Conservation (phyloP, 2,329 filamentous ascomycete species). For the Fusarium citri region DNA sequence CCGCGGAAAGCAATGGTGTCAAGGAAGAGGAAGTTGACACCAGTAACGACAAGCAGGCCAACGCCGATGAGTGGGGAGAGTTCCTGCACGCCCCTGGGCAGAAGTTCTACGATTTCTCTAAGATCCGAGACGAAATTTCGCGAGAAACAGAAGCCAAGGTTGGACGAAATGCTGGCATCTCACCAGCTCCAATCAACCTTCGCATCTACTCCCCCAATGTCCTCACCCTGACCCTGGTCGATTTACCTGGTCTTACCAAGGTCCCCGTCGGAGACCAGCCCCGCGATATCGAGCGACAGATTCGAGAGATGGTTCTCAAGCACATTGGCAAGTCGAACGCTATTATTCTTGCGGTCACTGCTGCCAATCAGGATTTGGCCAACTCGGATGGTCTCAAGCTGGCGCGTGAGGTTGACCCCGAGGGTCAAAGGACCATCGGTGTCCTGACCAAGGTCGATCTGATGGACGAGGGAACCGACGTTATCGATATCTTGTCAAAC, state of each 20-base stretch:
- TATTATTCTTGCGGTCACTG: slow-evolving; percentile 95
- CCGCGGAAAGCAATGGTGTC: slow-evolving; percentile 79
- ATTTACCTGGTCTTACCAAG: slow-evolving; percentile 95
- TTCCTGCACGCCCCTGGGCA: slow-evolving; percentile 97
- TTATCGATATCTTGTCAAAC: slow-evolving; percentile 97
- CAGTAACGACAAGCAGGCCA: slow-evolving; percentile 86
- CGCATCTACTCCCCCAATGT: slow-evolving; percentile 99
- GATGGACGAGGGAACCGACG: slow-evolving; percentile 98
- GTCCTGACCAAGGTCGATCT: slow-evolving; percentile 98
- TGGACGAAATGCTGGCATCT: slow-evolving; percentile 95
- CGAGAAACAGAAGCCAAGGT: slow-evolving; percentile 97
- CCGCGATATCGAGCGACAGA: slow-evolving; percentile 95
- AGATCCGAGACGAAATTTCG: slow-evolving; percentile 97
- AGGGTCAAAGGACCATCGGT: slow-evolving; percentile 97
- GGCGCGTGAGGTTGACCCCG: slow-evolving; percentile 94
- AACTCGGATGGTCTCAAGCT: slow-evolving; percentile 98
- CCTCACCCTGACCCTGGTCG: slow-evolving; percentile 93
- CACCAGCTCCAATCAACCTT: slow-evolving; percentile 95
- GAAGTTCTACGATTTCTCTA: slow-evolving; percentile 98
- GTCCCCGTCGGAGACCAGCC: slow-evolving; percentile 97
- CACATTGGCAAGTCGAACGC: slow-evolving; percentile 99
- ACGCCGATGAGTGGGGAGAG: slow-evolving; percentile 97
- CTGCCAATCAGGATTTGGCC: slow-evolving; percentile 96
- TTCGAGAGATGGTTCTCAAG: slow-evolving; percentile 97
- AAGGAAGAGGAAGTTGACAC: slow-evolving; percentile 72